Percentiles rank a stretch among this genome's conserved stretches.
Evolutionary conservation across 2,329 filamentous ascomycete genomes (phyloP).

Genomic region (Aspergillus eucalypticola): DNA sequence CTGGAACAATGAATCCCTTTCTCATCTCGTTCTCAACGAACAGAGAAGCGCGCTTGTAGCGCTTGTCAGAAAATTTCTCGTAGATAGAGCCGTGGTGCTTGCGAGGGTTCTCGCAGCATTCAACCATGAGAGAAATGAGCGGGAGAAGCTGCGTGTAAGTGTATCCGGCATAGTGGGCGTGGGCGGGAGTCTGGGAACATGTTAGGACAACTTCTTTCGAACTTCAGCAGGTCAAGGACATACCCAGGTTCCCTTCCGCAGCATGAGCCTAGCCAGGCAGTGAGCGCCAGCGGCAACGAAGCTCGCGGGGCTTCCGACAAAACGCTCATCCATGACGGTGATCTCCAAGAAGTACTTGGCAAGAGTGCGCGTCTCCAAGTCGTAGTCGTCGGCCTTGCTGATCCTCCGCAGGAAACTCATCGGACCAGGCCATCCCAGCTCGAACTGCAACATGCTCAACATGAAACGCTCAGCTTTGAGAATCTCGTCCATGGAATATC

Average conservation of each 20-base stretch:
- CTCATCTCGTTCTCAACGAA: constrained; percentile 76
- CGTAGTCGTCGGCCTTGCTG: constrained; percentile 98
- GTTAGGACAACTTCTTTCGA: constrained; percentile 21
- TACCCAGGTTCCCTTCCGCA: constrained; percentile 94
- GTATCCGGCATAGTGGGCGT: constrained; percentile 93
- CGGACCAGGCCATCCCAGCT: constrained; percentile 95
- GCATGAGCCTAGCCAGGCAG: constrained; percentile 82
- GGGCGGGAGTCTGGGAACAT: constrained; percentile 66
- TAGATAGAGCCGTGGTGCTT: constrained; percentile 85
- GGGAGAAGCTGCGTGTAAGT: constrained; percentile 80
- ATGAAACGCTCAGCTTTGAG: constrained; percentile 98
- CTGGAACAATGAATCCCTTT: constrained; percentile 58
- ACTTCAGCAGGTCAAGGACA: constrained; percentile 39
- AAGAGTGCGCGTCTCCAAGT: constrained; percentile 89
- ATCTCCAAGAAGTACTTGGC: constrained; percentile 98
- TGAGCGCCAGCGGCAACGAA: constrained; percentile 89
- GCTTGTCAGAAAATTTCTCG: constrained; percentile 86
- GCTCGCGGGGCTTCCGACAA: constrained; percentile 87
- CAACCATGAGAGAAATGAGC: constrained; percentile 74
- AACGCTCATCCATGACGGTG: constrained; percentile 96
- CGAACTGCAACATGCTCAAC: constrained; percentile 93
- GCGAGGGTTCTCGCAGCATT: constrained; percentile 79
- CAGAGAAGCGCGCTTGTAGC: constrained; percentile 80
- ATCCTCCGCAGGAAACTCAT: constrained; percentile 97
- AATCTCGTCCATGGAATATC: constrained; percentile 87